Percentiles rank a stretch among this genome's conserved stretches.
phyloP scores from a whole-genome alignment of 1,284 basidiomycete species.

The Cystobasidium pallidum region DNA sequence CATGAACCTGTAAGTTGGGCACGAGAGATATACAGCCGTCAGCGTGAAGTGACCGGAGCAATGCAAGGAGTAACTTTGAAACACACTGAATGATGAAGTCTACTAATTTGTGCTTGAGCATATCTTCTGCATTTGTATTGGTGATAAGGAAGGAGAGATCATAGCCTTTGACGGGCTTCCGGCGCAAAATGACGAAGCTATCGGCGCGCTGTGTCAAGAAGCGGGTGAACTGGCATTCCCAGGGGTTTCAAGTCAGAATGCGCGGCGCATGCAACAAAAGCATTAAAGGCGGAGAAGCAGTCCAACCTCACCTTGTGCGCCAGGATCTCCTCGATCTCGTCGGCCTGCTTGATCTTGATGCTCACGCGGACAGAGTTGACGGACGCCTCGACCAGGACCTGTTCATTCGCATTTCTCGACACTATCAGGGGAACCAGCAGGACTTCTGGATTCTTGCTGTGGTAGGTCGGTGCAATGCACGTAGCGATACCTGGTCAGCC shows the following conservation, averaged over 20 bases:
- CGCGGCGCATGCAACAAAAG: too few relatives aligned
- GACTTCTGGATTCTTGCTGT: slow-evolving; percentile 86
- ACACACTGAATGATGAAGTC: slow-evolving; percentile 96
- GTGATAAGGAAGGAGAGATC: slow-evolving; percentile 99
- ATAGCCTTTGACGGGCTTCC: slow-evolving; percentile 94
- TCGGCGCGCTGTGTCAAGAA: slow-evolving; percentile 99
- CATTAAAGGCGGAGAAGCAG: background rate
- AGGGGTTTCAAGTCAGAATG: too few relatives aligned
- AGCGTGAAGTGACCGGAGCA: background rate
- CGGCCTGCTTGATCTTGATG: slow-evolving; percentile 98
- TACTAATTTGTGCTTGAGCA: slow-evolving; percentile 99
- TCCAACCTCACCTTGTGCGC: slow-evolving; percentile 59
- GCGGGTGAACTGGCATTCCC: slow-evolving; percentile 93
- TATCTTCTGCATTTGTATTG: slow-evolving; percentile 92
- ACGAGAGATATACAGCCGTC: background rate
- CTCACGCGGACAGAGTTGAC: slow-evolving; percentile 95
- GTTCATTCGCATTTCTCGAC: slow-evolving; percentile 94
- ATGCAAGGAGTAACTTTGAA: background rate
- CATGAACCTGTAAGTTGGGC: slow-evolving; percentile 52
- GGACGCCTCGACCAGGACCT: slow-evolving; percentile 92
- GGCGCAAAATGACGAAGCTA: slow-evolving; percentile 90
- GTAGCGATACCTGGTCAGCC: slow-evolving; percentile 19
- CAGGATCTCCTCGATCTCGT: slow-evolving; percentile 96
- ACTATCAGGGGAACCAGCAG: slow-evolving; percentile 89
- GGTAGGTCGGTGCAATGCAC: background rate